Percentiles rank a stretch among this genome's conserved stretches.
Evolutionary conservation across 345 rosid species (phyloP).

Genomic region (Gossypium australe): DNA sequence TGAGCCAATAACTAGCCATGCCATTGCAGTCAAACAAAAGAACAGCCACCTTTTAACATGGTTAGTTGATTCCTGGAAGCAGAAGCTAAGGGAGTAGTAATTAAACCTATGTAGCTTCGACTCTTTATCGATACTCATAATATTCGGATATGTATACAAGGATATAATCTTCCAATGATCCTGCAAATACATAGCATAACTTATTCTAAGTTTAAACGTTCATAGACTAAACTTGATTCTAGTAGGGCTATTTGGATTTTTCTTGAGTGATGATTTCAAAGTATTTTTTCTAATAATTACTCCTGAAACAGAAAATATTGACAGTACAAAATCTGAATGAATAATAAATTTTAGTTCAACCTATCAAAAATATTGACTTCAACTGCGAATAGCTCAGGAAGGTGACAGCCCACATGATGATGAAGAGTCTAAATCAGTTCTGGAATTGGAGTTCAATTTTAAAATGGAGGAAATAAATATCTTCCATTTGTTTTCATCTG

Average conservation of each 20-base stretch:
- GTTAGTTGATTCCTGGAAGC: background rate
- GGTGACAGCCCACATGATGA: slow-evolving; percentile 18
- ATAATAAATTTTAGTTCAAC: background rate
- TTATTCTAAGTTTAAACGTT: too few species aligned
- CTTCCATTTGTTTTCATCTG: slow-evolving; percentile 22
- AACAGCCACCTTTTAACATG: background rate
- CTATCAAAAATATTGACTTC: slow-evolving; percentile 2
- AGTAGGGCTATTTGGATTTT: background rate
- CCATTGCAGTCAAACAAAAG: background rate
- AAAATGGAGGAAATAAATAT: slow-evolving; percentile 21
- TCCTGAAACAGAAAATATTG: too few species aligned
- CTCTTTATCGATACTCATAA: too few species aligned
- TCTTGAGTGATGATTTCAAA: background rate
- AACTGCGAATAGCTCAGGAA: slow-evolving; percentile 10
- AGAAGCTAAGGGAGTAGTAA: background rate
- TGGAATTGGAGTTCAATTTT: slow-evolving; percentile 14
- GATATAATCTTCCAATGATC: background rate
- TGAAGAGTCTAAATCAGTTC: slow-evolving; percentile 33
- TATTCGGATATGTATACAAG: background rate
- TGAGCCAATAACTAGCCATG: background rate
- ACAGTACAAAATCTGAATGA: too few species aligned
- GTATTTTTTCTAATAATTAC: too few species aligned
- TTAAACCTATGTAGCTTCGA: background rate
- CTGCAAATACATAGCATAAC: background rate
- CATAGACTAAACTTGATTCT: background rate